Conservation (phyloP, 768 basidiomycete genomes). For the Tephrocybe sp. region DNA sequence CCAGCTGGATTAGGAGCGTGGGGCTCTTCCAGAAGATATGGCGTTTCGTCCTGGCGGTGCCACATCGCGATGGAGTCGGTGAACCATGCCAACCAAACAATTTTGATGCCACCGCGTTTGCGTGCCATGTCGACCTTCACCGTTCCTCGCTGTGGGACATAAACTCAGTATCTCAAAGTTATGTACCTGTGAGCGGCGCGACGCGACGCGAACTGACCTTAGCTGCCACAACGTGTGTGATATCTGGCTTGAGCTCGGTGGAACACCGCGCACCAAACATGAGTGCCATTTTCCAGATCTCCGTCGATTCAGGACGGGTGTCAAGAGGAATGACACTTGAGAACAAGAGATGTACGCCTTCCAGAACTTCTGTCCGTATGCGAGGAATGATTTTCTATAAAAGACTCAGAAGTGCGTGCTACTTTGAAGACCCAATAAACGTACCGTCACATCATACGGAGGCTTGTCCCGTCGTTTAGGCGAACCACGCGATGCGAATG, state of each 20-base stretch:
- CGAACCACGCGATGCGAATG: conserved; percentile 29
- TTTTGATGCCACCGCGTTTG: conserved; percentile 71
- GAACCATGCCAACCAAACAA: conserved; percentile 91
- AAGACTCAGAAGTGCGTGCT: neutral
- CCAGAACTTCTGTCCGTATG: conserved; percentile 74
- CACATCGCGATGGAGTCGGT: conserved; percentile 89
- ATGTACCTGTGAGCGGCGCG: too few species aligned
- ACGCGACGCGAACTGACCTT: conserved; percentile 49
- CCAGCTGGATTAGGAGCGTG: conserved; percentile 32
- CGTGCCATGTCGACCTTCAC: conserved; percentile 88
- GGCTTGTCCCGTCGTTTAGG: conserved; percentile 26
- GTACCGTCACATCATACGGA: conserved; percentile 76
- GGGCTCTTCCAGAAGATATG: conserved; percentile 71
- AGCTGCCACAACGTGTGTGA: conserved; percentile 92
- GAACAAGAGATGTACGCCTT: conserved; percentile 82
- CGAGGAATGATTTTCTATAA: conserved; percentile 80
- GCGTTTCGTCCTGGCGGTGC: conserved; percentile 75
- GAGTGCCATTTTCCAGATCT: conserved; percentile 83
- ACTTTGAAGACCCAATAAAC: conserved; percentile 22
- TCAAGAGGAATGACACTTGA: conserved; percentile 96
- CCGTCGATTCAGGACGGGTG: conserved; percentile 71
- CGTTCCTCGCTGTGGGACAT: conserved; percentile 66
- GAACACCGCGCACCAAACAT: conserved; percentile 88
- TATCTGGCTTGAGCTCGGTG: conserved; percentile 58
- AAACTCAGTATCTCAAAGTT: neutral